phyloP scores from a whole-genome alignment of 768 basidiomycete genomes.

The Melanogaster broomeanus region DNA sequence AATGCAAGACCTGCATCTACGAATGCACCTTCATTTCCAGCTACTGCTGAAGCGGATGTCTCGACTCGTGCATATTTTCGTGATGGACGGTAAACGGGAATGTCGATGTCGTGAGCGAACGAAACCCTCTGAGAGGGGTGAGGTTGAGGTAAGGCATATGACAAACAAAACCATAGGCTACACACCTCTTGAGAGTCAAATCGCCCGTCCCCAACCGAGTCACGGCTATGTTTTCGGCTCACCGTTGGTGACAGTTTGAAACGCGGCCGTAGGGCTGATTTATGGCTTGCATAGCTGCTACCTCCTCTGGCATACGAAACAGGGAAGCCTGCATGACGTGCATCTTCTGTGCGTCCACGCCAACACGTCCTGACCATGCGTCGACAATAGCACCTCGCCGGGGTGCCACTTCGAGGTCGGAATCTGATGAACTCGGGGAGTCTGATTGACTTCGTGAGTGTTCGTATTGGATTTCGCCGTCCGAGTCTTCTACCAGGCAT shows the following conservation, averaged over 20 bases:
- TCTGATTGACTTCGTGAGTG: slow-evolving; percentile 37
- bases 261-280: slow-evolving; percentile 42
- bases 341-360: slow-evolving; percentile 85
- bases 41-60: slow-evolving; percentile 61
- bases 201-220: slow-evolving; percentile 74
- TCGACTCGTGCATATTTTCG: slow-evolving; percentile 81
- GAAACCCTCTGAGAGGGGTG: slow-evolving; percentile 60
- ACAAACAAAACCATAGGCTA: slow-evolving; percentile 10
- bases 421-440: slow-evolving; percentile 27
- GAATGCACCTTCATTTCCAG: slow-evolving; percentile 62
- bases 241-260: slow-evolving; percentile 39
- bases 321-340: slow-evolving; percentile 93
- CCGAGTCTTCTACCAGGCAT: slow-evolving; percentile 55
- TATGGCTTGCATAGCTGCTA: slow-evolving; percentile 59
- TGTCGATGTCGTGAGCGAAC: slow-evolving; percentile 73
- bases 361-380: slow-evolving; percentile 72
- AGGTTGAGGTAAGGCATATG: slow-evolving; percentile 1
- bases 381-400: slow-evolving; percentile 49
- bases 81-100: slow-evolving; percentile 68
- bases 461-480: slow-evolving; percentile 53
- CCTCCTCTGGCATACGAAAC: slow-evolving; percentile 77
- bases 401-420: slow-evolving; percentile 18
- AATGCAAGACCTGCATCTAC: slow-evolving; percentile 84
- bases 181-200: slow-evolving; percentile 62
- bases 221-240: slow-evolving; percentile 74